Conservation (phyloP, 2,329 filamentous ascomycete species). For the Chaetomium sp. region DNA sequence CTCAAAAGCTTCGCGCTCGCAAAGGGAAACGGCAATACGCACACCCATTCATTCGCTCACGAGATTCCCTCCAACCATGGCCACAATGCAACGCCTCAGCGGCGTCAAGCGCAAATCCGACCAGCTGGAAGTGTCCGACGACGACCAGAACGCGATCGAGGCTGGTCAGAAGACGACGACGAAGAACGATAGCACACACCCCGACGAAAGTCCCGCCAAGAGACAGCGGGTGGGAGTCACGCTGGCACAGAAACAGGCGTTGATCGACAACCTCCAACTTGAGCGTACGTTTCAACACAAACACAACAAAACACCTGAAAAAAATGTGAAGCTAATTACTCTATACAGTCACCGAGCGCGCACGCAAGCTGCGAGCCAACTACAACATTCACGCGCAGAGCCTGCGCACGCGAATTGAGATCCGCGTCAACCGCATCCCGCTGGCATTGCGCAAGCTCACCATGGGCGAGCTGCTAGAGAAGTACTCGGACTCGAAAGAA, state of each 20-base stretch:
- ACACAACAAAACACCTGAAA: background rate
- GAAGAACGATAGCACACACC: conserved; percentile 30
- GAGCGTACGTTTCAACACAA: conserved; percentile 56
- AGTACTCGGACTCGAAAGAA: conserved; percentile 28
- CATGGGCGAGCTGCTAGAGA: conserved; percentile 69
- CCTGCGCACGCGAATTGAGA: conserved; percentile 78
- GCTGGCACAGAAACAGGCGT: conserved; percentile 69
- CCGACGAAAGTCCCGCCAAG: conserved; percentile 53
- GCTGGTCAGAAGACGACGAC: conserved; percentile 28
- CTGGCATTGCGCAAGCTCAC: conserved; percentile 68
- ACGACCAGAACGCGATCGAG: conserved; percentile 20
- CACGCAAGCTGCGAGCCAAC: conserved; percentile 79
- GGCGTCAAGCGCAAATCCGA: conserved; percentile 42
- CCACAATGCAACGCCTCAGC: conserved; percentile 18
- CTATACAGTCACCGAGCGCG: conserved; percentile 72
- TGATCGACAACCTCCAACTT: conserved; percentile 84
- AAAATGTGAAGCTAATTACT: conserved; percentile 11
- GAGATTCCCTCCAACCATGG: background rate
- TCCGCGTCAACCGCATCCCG: conserved; percentile 89
- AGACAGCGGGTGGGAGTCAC: conserved; percentile 57
- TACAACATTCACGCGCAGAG: conserved; percentile 84
- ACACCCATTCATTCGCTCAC: background rate
- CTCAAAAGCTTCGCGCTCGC: background rate
- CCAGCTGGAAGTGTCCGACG: conserved; percentile 26
- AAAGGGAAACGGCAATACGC: background rate